Percentiles rank a stretch among this genome's conserved stretches.
Conservation (phyloP, 2,329 filamentous ascomycete species). For the Beauveria sp. region DNA sequence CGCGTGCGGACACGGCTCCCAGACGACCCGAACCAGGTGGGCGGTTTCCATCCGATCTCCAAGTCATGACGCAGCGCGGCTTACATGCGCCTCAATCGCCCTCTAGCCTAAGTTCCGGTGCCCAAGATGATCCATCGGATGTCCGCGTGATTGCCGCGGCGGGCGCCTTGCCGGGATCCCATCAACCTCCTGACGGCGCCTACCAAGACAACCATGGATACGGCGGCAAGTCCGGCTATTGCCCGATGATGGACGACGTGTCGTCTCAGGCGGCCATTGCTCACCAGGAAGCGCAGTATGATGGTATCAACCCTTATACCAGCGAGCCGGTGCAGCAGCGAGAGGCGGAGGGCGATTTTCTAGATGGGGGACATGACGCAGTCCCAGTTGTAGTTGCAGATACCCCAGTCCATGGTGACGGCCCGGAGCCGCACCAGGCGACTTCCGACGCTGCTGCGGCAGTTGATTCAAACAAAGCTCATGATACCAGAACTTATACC, state of each 20-base stretch:
- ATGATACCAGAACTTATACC: conserved; percentile 13
- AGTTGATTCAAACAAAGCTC: background rate
- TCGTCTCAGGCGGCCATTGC: conserved; percentile 44
- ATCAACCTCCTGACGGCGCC: conserved; percentile 26
- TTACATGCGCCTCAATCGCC: conserved; percentile 73
- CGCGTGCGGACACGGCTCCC: conserved; percentile 42
- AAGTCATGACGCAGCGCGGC: conserved; percentile 69
- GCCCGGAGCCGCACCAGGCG: conserved; percentile 7
- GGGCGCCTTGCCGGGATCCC: conserved; percentile 40
- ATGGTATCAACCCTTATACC: conserved; percentile 52
- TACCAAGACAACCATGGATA: conserved; percentile 29
- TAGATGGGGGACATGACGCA: conserved; percentile 4
- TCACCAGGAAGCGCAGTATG: conserved; percentile 41
- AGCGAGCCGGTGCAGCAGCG: conserved; percentile 31
- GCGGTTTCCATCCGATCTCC: conserved; percentile 90
- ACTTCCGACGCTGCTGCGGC: background rate
- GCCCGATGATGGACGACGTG: conserved; percentile 40
- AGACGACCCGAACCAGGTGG: conserved; percentile 84
- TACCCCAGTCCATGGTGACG: conserved; percentile 1
- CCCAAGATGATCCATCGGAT: conserved; percentile 36
- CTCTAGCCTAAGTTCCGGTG: conserved; percentile 71
- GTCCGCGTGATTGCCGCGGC: conserved; percentile 53
- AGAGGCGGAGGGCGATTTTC: conserved; percentile 1
- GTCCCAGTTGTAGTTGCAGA: conserved; percentile 10
- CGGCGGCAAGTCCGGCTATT: conserved; percentile 34